A percentile compares a stretch with the other conserved stretches of the same genome.
phyloP scores from a whole-genome alignment of 208 protist species.

The Crithidia bombi region DNA sequence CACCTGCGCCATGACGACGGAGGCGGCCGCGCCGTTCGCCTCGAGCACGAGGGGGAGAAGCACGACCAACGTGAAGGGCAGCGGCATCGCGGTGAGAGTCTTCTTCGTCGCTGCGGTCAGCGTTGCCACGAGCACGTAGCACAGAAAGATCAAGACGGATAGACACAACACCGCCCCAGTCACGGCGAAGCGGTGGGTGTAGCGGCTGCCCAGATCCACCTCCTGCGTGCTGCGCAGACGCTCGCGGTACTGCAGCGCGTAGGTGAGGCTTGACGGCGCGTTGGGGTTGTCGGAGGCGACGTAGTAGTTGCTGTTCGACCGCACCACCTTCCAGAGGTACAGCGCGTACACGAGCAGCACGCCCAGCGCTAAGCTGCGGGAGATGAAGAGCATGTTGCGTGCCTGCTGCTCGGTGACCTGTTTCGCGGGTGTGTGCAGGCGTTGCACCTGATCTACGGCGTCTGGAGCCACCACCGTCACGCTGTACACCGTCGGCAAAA shows the following conservation, averaged over 20 bases:
- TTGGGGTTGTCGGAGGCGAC: slow-evolving; percentile 41
- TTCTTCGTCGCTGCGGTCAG: slow-evolving; percentile 37
- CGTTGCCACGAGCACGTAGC: slow-evolving; percentile 38
- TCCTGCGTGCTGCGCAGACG: slow-evolving; percentile 21
- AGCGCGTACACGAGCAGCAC: slow-evolving; percentile 43
- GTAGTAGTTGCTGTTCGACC: slow-evolving; percentile 50
- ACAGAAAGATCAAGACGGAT: slow-evolving; percentile 5
- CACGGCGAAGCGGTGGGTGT: slow-evolving; percentile 42
- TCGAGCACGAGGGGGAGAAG: slow-evolving; percentile 72
- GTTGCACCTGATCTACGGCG: slow-evolving; percentile 12
- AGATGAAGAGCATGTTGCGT: slow-evolving; percentile 35
- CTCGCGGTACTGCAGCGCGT: slow-evolving; percentile 50
- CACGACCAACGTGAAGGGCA: slow-evolving; percentile 60
- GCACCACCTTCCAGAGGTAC: slow-evolving; percentile 41
- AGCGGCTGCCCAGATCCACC: slow-evolving; percentile 32
- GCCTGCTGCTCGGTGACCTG: slow-evolving; percentile 24
- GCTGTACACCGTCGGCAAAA: slow-evolving; percentile 59
- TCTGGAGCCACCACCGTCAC: slow-evolving; percentile 31
- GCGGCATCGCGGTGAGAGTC: slow-evolving; percentile 25
- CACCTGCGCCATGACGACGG: slow-evolving; percentile 56
- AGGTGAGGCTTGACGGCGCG: slow-evolving; percentile 39
- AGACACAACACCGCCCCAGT: slow-evolving; percentile 30
- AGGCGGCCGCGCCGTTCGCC: slow-evolving; percentile 51
- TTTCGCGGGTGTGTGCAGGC: slow-evolving; percentile 8
- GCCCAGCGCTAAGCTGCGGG: slow-evolving; percentile 36